Evolutionary conservation across 2,329 filamentous ascomycete species (phyloP), one percentile per base, ranked within the genome.

Genomic region (Neonectria hederae): DNA sequence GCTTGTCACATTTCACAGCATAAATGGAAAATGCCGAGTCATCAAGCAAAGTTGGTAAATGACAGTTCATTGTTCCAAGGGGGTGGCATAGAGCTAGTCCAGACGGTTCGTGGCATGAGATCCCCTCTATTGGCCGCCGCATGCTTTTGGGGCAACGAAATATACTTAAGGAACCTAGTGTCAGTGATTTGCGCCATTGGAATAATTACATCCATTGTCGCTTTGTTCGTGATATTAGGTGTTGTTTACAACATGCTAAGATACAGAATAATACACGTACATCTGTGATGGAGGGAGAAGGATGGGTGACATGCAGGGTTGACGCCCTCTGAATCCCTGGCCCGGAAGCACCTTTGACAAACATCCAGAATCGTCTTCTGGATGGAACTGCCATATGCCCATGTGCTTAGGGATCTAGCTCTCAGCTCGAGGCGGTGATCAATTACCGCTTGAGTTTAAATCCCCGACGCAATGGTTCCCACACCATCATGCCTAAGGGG

Each of bases 221-320:
- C 48, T 21, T 54, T 24, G 14, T 38, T 63, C 42, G 22, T 54
- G 21, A 58, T 54, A n/a, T 14, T 38, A 7, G 49, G 17, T 63
- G 26, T 22, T 63, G 49, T 59, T 63, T 32, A 26, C 43, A 54
- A 43, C 32, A 51, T 49, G 60, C 54, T 51, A 43, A 51, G 43
- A 40, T 63, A 59, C 61, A 59, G 17, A 59, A 58, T 21, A 32
- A 54, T 63, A 58, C 35, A 54, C 60, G 51, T 59, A 49, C 49
- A 59, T 22, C 38, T 19, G 11, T 54, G 38, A 63, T 30, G 42
- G 49, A 55, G 51, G n/a, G 32, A 51, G 43, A 43, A 59, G 38
- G 32, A 10, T 46, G 28, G 26, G 35, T 56, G 9, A 22, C 9
- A 51, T 14, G 52, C 45, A 14, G 10, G 13, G 8, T 38, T 6